phyloP scores from a whole-genome alignment of 129 eudicot species.

The Artemisia argyi region DNA sequence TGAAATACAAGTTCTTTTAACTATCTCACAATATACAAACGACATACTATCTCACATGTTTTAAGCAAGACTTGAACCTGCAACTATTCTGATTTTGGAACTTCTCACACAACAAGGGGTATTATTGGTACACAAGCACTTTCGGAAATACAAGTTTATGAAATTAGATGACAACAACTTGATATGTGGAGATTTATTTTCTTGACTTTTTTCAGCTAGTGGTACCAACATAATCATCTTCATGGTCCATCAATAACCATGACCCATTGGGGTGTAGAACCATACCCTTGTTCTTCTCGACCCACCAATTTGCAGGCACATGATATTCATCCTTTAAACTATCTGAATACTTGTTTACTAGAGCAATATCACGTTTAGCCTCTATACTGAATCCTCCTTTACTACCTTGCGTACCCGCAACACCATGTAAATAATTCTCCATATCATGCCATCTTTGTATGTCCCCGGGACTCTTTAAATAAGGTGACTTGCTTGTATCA shows the following conservation, averaged over 20 bases:
- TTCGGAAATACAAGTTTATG: no score
- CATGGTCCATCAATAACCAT: slow-evolving; percentile 75
- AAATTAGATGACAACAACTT: no score
- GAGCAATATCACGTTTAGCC: slow-evolving; percentile 49
- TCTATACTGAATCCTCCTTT: slow-evolving; percentile 57
- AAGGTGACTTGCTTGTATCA: slow-evolving; percentile 59
- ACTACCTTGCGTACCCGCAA: slow-evolving; percentile 76
- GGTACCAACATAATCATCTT: slow-evolving; percentile 34
- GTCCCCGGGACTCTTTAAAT: slow-evolving; percentile 66
- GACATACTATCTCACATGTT: no score
- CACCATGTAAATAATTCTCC: slow-evolving; percentile 85
- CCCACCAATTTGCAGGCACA: slow-evolving; percentile 72
- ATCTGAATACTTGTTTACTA: slow-evolving; percentile 63
- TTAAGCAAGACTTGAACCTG: no score
- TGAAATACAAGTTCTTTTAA: no score
- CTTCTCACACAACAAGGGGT: no score
- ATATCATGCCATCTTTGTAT: slow-evolving; percentile 59
- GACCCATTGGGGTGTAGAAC: slow-evolving; percentile 65
- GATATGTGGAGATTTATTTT: no score
- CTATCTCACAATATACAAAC: no score
- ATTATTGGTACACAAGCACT: no score
- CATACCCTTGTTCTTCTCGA: slow-evolving; percentile 69
- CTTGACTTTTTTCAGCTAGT: neutral
- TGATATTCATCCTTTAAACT: slow-evolving; percentile 59
- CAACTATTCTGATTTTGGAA: no score